These are phyloP conservation scores for barley (Hordeum vulgare) DNA, from an alignment of 176 grass and related monocot species.

Conservation along the genomic window MorexV3_pseudomolecules_assembly NC_058519.1:616551333-616551832, in stretches of 20 bases:
- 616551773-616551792: not conserved
- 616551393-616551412: slow-evolving; percentile 46
- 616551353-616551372: slow-evolving; percentile 62
- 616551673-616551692: slow-evolving; percentile 76
- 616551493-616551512: slow-evolving; percentile 49
- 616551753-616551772: not conserved
- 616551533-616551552: slow-evolving; percentile 52
- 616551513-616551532: slow-evolving; percentile 59
- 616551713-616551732: slow-evolving; percentile 36
- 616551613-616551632: slow-evolving; percentile 73
- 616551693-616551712: slow-evolving; percentile 73
- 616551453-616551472: slow-evolving; percentile 40
- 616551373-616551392: slow-evolving; percentile 30
- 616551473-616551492: slow-evolving; percentile 64
- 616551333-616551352: slow-evolving; percentile 25
- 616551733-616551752: not conserved
- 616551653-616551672: slow-evolving; percentile 57
- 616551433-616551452: slow-evolving; percentile 37
- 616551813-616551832: not conserved
- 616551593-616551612: slow-evolving; percentile 52
- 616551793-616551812: not conserved
- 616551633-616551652: slow-evolving; percentile 58
- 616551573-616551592: slow-evolving; percentile 57
- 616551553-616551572: slow-evolving; percentile 92
- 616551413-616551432: slow-evolving; percentile 53